Evolutionary conservation across 2,329 filamentous ascomycete species (phyloP).

Genomic region (Colletotrichum orbiculare): DNA sequence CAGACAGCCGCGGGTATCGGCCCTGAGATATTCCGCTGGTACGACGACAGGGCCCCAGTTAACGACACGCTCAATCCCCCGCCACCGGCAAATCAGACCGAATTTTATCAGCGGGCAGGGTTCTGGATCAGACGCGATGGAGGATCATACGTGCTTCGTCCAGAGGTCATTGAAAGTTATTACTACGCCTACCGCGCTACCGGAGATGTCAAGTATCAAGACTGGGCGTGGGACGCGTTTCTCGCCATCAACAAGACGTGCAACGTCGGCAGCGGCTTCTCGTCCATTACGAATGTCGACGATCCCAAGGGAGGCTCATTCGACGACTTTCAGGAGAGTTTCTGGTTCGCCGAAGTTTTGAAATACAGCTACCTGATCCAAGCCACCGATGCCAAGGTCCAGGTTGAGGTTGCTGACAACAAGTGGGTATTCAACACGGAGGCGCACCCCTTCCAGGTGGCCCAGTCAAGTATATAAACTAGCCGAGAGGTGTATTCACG

Average conservation of each 20-base stretch:
- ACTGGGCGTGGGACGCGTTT: conserved; percentile 87
- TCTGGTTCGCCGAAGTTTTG: conserved; percentile 87
- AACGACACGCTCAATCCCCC: conserved; percentile 53
- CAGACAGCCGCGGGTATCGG: conserved; percentile 78
- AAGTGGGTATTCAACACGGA: conserved; percentile 63
- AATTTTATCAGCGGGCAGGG: conserved; percentile 74
- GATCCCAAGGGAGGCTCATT: conserved; percentile 67
- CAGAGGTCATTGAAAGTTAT: conserved; percentile 85
- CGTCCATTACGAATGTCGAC: conserved; percentile 75
- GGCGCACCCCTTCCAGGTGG: conserved; percentile 54
- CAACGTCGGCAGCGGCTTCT: conserved; percentile 74
- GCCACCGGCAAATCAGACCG: conserved; percentile 57
- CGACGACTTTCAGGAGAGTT: conserved; percentile 83
- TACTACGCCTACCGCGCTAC: conserved; percentile 91
- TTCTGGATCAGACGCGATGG: conserved; percentile 72
- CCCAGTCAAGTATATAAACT: background rate
- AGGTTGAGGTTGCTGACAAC: conserved; percentile 61
- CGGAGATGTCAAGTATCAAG: conserved; percentile 78
- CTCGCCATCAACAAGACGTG: conserved; percentile 73
- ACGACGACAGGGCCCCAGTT: conserved; percentile 50
- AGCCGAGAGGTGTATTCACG: background rate
- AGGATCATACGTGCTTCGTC: conserved; percentile 74
- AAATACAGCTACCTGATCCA: conserved; percentile 86
- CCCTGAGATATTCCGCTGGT: conserved; percentile 77
- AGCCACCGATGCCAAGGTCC: conserved; percentile 66